Evolutionary conservation across 2,329 filamentous ascomycete species (phyloP).

Genomic region (Escovopsis weberi): DNA sequence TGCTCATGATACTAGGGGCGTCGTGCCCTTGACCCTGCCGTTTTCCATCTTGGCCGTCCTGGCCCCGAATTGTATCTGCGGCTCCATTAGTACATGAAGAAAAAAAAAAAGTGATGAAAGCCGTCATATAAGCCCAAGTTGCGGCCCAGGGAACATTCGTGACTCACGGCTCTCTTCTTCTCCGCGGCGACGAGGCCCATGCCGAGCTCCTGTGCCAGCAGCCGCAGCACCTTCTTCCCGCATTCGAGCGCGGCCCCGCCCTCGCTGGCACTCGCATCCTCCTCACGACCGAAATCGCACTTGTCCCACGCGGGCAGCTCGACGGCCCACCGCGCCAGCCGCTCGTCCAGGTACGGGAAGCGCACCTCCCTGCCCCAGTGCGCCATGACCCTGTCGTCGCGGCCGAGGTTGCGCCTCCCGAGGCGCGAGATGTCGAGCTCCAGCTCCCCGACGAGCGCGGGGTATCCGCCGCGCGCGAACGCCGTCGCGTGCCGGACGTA

Average conservation of each 20-base stretch:
- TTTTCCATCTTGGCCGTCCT: slow-evolving; percentile 72
- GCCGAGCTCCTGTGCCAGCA: slow-evolving; percentile 60
- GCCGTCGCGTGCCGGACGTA: slow-evolving; percentile 75
- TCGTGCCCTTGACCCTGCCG: slow-evolving; percentile 54
- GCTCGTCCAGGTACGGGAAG: slow-evolving; percentile 84
- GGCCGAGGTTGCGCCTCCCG: slow-evolving; percentile 84
- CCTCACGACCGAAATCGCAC: slow-evolving; percentile 60
- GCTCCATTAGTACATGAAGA: not conserved
- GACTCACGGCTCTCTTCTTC: slow-evolving; percentile 46
- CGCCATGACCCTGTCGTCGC: slow-evolving; percentile 82
- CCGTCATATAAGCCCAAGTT: not conserved
- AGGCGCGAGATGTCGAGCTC: slow-evolving; percentile 73
- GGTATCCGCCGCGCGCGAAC: slow-evolving; percentile 53
- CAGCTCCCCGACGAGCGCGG: slow-evolving; percentile 65
- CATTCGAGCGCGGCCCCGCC: slow-evolving; percentile 42
- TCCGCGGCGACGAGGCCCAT: slow-evolving; percentile 62
- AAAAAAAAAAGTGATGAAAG: too few species aligned
- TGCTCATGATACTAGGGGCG: slow-evolving; percentile 32
- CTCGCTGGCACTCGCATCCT: slow-evolving; percentile 1
- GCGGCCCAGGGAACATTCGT: not conserved
- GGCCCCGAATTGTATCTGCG: slow-evolving; percentile 66
- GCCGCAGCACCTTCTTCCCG: slow-evolving; percentile 66
- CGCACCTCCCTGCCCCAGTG: slow-evolving; percentile 81
- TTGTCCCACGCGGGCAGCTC: slow-evolving; percentile 64
- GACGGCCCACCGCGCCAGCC: slow-evolving; percentile 69